A percentile compares a stretch with the other conserved stretches of the same genome.
Evolutionary conservation across 2,329 filamentous ascomycete genomes (phyloP).

Genomic region (Lojkania enalia): DNA sequence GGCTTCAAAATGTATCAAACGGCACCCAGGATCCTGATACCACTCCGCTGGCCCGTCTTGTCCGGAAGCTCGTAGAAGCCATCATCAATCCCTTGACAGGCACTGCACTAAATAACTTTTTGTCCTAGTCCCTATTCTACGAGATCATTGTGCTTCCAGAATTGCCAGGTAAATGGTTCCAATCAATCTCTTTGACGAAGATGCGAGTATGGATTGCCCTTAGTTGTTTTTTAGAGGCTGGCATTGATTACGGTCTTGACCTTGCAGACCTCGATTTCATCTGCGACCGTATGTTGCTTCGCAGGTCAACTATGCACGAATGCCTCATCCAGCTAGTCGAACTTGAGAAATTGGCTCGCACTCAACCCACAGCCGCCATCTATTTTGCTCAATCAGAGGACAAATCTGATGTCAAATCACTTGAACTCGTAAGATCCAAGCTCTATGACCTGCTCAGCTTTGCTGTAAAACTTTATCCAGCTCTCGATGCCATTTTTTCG

Average conservation of each 20-base stretch:
- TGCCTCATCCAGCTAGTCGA: neutral
- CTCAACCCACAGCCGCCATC: neutral
- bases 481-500: neutral
- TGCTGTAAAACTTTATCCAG: neutral
- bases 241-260: neutral
- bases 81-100: conserved; percentile 23
- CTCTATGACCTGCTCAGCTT: neutral
- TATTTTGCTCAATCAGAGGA: neutral
- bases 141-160: conserved; percentile 27
- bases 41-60: neutral
- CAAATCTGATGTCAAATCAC: neutral
- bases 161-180: conserved; percentile 21
- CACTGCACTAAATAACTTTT: conserved; percentile 23
- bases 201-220: conserved; percentile 30
- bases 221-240: conserved; percentile 13
- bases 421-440: neutral
- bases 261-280: neutral
- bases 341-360: neutral
- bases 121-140: conserved; percentile 28
- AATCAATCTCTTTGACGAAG: conserved; percentile 15
- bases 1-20: conserved; percentile 3
- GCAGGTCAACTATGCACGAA: neutral
- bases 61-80: conserved; percentile 12
- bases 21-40: conserved; percentile 6
- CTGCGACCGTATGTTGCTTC: neutral